Evolutionary conservation across 106 monocot species (phyloP).

Genomic region (Ottelia alismoides): DNA sequence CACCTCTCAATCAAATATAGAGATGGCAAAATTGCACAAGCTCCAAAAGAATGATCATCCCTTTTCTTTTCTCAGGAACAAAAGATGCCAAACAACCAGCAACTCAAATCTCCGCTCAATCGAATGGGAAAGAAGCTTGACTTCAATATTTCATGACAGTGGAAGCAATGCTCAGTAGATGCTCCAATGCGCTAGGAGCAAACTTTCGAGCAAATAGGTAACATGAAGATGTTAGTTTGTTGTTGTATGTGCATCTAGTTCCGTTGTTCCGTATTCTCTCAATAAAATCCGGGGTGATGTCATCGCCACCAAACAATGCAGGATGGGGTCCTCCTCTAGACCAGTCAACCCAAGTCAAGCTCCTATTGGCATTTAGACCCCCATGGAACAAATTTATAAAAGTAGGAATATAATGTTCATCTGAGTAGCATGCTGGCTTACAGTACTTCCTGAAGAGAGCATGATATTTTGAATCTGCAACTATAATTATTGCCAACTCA

Average conservation of each 20-base stretch:
- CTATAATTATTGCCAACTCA: slow-evolving; percentile 8
- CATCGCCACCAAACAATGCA: slow-evolving; percentile 1
- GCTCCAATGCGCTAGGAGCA: slow-evolving; percentile 13
- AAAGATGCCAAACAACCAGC: too few species aligned
- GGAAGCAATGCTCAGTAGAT: slow-evolving; percentile 8
- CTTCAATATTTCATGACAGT: slow-evolving; percentile 12
- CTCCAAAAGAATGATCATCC: too few species aligned
- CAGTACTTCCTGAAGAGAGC: slow-evolving; percentile 9
- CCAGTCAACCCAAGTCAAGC: slow-evolving; percentile 12
- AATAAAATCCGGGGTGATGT: slow-evolving; percentile 9
- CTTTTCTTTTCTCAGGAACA: too few species aligned
- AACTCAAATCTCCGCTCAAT: too few species aligned
- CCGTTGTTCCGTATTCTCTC: slow-evolving; percentile 15
- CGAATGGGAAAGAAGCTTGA: too few species aligned
- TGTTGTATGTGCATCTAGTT: slow-evolving; percentile 12
- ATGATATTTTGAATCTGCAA: slow-evolving; percentile 12
- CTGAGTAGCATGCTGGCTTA: slow-evolving; percentile 16
- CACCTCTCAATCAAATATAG: too few species aligned
- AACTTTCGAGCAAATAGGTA: slow-evolving; percentile 23
- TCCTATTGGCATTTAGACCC: slow-evolving; percentile 12
- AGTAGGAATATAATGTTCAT: slow-evolving; percentile 19
- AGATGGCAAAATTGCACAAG: too few species aligned
- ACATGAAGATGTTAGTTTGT: slow-evolving; percentile 8
- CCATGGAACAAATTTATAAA: slow-evolving; percentile 19
- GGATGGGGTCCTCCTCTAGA: slow-evolving; percentile 11